Percentiles rank a stretch among this genome's conserved stretches.
Conservation (phyloP, 805 yeast species). For the Starmerella apicola region DNA sequence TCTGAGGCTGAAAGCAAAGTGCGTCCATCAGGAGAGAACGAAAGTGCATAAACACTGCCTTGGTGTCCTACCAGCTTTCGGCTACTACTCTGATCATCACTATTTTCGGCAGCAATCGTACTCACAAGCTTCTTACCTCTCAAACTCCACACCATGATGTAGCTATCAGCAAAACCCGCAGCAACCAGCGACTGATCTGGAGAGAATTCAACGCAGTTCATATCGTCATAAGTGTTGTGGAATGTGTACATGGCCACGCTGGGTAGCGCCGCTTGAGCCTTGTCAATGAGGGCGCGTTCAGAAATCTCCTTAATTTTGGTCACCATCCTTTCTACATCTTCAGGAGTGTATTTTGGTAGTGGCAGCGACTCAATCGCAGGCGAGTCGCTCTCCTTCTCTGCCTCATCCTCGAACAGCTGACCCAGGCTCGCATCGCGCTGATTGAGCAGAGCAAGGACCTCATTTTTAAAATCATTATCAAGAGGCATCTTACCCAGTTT, state of each 20-base stretch:
- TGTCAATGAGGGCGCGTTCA: conserved; percentile 52
- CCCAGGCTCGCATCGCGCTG: conserved; percentile 54
- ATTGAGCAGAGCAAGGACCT: conserved; percentile 71
- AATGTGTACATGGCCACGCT: conserved; percentile 97
- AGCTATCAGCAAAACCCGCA: conserved; percentile 89
- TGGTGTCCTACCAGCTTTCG: conserved; percentile 71
- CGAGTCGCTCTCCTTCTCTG: conserved; percentile 37
- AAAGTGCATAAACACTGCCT: conserved; percentile 83
- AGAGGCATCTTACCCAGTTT: conserved; percentile 74
- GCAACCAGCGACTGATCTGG: conserved; percentile 79
- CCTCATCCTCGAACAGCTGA: conserved; percentile 53
- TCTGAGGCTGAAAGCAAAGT: conserved; percentile 74
- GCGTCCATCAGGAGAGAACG: conserved; percentile 81
- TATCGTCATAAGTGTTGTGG: conserved; percentile 82
- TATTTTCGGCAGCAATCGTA: conserved; percentile 18
- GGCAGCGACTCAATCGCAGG: conserved; percentile 72
- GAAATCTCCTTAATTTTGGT: conserved; percentile 71
- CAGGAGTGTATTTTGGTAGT: conserved; percentile 67
- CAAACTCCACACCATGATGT: conserved; percentile 80
- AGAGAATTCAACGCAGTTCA: conserved; percentile 79
- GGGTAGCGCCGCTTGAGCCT: conserved; percentile 64
- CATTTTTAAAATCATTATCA: conserved; percentile 74
- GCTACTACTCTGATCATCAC: conserved; percentile 25
- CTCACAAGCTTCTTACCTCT: conserved; percentile 70
- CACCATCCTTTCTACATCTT: conserved; percentile 70